phyloP scores from a whole-genome alignment of 495 filamentous ascomycete species.

The Evernia prunastri region DNA sequence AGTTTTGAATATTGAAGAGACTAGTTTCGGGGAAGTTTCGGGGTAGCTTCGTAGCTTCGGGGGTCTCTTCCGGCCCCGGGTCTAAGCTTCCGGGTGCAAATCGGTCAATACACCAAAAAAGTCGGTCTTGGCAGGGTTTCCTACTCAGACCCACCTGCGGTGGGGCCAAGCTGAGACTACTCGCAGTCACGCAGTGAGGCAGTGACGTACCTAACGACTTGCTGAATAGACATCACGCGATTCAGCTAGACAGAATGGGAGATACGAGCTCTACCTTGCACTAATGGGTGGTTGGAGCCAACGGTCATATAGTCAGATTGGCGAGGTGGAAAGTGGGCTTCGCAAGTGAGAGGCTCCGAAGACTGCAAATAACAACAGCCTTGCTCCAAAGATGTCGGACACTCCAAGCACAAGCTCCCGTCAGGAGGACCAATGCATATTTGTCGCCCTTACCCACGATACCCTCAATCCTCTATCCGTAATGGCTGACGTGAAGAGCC shows the following conservation, averaged over 20 bases:
- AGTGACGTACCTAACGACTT: background rate
- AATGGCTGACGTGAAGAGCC: conserved; percentile 64
- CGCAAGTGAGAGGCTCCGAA: background rate
- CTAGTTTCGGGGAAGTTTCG: no score
- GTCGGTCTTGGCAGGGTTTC: no score
- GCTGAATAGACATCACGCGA: no score
- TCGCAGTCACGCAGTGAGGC: no score
- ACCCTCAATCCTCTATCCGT: conserved; percentile 52
- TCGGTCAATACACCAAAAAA: no score
- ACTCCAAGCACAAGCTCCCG: background rate
- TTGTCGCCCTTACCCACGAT: conserved; percentile 45
- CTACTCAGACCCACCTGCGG: no score
- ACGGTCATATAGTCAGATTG: no score
- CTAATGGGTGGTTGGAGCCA: background rate
- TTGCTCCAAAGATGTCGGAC: conserved; percentile 7
- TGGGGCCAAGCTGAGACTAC: no score
- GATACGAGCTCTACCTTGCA: background rate
- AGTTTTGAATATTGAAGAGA: no score
- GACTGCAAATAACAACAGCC: background rate
- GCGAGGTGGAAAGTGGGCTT: background rate
- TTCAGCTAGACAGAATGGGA: background rate
- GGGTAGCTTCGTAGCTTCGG: no score
- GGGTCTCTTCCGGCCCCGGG: no score
- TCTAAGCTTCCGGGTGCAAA: no score
- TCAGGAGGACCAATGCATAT: conserved; percentile 11